These are phyloP conservation scores for Aspergillus fumigatus DNA, from an alignment of 2,329 filamentous ascomycete genomes.

Conservation along the genomic window DNA sequence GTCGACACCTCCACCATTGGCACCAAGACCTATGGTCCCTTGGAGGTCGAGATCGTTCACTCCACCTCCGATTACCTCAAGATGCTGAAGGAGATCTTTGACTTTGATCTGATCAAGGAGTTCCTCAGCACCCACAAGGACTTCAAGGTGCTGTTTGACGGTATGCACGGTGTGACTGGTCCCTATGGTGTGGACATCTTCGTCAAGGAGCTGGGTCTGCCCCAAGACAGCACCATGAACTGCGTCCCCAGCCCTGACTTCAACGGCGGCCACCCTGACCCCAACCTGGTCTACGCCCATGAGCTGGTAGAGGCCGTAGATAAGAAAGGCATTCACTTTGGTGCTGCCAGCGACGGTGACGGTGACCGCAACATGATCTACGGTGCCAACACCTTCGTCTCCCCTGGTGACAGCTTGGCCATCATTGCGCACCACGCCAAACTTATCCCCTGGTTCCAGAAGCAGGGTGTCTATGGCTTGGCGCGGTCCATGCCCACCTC, in stretches of 20 bases:
- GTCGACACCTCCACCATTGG: slow-evolving; percentile 81
- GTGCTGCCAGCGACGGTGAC: slow-evolving; percentile 92
- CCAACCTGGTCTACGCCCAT: slow-evolving; percentile 95
- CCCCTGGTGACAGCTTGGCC: slow-evolving; percentile 91
- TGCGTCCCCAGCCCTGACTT: slow-evolving; percentile 91
- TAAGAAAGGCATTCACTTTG: slow-evolving; percentile 86
- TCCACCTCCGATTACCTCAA: slow-evolving; percentile 85
- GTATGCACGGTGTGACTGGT: slow-evolving; percentile 88
- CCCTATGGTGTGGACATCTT: slow-evolving; percentile 95
- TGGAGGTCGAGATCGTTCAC: slow-evolving; percentile 95
- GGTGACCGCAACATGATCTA: slow-evolving; percentile 99
- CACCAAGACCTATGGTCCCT: slow-evolving; percentile 72
- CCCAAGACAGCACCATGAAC: slow-evolving; percentile 76
- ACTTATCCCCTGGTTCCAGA: slow-evolving; percentile 97
- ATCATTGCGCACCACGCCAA: slow-evolving; percentile 97
- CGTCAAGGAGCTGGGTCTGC: slow-evolving; percentile 83
- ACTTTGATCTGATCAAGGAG: slow-evolving; percentile 91
- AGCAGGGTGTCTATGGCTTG: slow-evolving; percentile 91
- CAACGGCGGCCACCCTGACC: slow-evolving; percentile 93
- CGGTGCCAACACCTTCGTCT: slow-evolving; percentile 92
- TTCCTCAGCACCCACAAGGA: slow-evolving; percentile 83
- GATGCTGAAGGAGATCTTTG: slow-evolving; percentile 98
- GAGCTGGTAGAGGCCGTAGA: slow-evolving; percentile 92
- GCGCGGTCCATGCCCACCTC: slow-evolving; percentile 98
- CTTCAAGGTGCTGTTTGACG: slow-evolving; percentile 97